phyloP scores from a whole-genome alignment of 1,284 basidiomycete genomes.

The Apiotrichum sp. region DNA sequence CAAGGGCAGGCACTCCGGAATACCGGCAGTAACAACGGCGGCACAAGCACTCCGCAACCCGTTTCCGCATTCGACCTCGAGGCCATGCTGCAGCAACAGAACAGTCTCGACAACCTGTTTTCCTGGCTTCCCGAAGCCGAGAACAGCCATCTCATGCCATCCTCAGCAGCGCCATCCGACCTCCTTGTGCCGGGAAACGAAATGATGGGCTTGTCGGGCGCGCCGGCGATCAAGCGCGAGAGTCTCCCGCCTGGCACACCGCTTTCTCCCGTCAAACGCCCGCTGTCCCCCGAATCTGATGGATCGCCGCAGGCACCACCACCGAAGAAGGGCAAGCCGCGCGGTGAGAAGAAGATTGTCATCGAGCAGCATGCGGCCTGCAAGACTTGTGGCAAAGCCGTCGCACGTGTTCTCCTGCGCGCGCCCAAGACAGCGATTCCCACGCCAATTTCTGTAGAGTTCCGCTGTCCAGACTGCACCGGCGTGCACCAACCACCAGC shows the following conservation, averaged over 20 bases:
- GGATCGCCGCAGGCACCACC: slow-evolving; percentile 15
- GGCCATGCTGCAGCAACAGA: slow-evolving; percentile 31
- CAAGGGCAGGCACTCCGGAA: too few relatives aligned
- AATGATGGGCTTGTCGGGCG: slow-evolving; percentile 4
- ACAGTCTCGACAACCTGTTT: slow-evolving; percentile 28
- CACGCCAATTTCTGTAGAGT: slow-evolving; percentile 21
- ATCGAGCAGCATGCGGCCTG: slow-evolving; percentile 31
- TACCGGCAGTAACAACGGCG: background rate
- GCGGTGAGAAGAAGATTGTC: slow-evolving; percentile 37
- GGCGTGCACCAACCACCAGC: slow-evolving; percentile 25
- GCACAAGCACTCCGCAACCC: slow-evolving; percentile 3
- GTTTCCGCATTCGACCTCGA: slow-evolving; percentile 42
- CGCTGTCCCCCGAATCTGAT: slow-evolving; percentile 21
- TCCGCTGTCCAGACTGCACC: slow-evolving; percentile 30
- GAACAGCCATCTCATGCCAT: background rate
- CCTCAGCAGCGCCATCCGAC: slow-evolving; percentile 8
- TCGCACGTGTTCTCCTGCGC: slow-evolving; percentile 38
- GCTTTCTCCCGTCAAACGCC: slow-evolving; percentile 16
- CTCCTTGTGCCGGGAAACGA: slow-evolving; percentile 8
- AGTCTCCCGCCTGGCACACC: slow-evolving; percentile 3
- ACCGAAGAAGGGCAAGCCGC: slow-evolving; percentile 26
- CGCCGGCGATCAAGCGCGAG: background rate
- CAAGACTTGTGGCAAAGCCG: slow-evolving; percentile 20
- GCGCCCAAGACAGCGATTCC: slow-evolving; percentile 36
- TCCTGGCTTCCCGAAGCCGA: slow-evolving; percentile 37